phyloP scores from a whole-genome alignment of 768 basidiomycete species.

The Cystofilobasidium bisporidii region DNA sequence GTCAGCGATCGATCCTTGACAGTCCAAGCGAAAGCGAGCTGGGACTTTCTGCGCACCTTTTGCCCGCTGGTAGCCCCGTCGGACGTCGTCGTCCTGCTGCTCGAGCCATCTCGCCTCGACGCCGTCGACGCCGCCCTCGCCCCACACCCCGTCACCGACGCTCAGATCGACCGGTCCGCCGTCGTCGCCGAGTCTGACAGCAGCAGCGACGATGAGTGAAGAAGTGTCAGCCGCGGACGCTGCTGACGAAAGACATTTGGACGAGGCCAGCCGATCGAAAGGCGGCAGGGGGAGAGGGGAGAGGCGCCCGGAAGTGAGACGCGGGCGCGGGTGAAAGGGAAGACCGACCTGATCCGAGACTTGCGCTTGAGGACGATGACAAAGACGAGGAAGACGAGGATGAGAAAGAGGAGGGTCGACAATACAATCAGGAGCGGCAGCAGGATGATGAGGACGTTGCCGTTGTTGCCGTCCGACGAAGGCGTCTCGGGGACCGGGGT shows the following conservation, averaged over 20 bases:
- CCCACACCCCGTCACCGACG: constrained; percentile 70
- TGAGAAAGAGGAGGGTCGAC: constrained; percentile 81
- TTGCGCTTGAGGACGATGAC: constrained; percentile 58
- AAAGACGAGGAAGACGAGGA: constrained; percentile 82
- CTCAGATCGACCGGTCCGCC: constrained; percentile 92
- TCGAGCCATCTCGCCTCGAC: constrained; percentile 93
- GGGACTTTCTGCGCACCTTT: constrained; percentile 54
- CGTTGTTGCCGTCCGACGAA: background rate
- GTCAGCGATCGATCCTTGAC: background rate
- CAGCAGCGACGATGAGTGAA: background rate
- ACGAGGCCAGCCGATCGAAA: too few species aligned
- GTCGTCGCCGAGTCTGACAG: constrained; percentile 46
- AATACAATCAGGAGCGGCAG: constrained; percentile 89
- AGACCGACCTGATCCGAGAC: constrained; percentile 36
- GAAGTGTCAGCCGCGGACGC: background rate
- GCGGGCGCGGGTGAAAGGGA: background rate
- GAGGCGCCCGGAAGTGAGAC: background rate
- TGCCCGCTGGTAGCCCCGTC: constrained; percentile 66
- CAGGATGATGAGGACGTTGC: constrained; percentile 66
- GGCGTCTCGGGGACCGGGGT: background rate
- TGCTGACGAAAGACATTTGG: too few species aligned
- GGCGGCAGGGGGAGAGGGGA: background rate
- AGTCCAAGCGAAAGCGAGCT: too few species aligned
- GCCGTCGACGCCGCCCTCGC: constrained; percentile 86
- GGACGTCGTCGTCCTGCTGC: constrained; percentile 50